These are phyloP conservation scores for Linderniella brevidens DNA, from an alignment of 257 asterid species.

Conservation along the genomic window DNA sequence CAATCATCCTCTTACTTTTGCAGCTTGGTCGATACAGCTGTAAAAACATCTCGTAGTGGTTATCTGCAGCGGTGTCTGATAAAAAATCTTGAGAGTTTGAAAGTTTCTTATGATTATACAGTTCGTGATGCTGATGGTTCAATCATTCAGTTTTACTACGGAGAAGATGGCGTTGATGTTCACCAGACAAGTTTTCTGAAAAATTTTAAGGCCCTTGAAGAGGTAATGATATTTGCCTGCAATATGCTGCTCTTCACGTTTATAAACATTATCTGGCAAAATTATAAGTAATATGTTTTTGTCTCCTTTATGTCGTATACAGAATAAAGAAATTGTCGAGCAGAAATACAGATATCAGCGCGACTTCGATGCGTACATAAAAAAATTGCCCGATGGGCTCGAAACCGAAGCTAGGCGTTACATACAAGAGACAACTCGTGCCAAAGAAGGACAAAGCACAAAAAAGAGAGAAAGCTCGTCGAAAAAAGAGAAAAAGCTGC, in stretches of 20 bases:
- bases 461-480: constrained; percentile 13
- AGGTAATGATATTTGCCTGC: constrained; percentile 31
- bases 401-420: constrained; percentile 34
- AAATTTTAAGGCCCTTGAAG: constrained; percentile 65
- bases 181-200: constrained; percentile 77
- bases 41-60: constrained; percentile 98
- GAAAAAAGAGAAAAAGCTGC: constrained; percentile 18
- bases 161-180: constrained; percentile 94
- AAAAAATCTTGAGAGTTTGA: constrained; percentile 85
- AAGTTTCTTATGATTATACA: constrained; percentile 78
- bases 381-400: constrained; percentile 71
- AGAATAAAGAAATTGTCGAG: constrained; percentile 62
- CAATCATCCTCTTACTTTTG: constrained; percentile 4
- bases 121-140: constrained; percentile 99
- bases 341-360: constrained; percentile 35
- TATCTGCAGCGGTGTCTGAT: constrained; percentile 82
- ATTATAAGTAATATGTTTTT: neutral
- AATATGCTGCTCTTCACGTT: constrained; percentile 2
- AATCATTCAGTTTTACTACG: constrained; percentile 72
- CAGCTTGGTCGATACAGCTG: constrained; percentile 98
- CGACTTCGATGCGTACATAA: constrained; percentile 39
- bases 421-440: constrained; percentile 14
- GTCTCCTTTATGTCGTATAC: neutral
- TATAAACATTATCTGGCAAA: neutral
- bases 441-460: constrained; percentile 10